Percentiles rank a stretch among this genome's conserved stretches.
Conservation (phyloP, 495 filamentous ascomycete genomes). For the Stereocaulon alpinum region DNA sequence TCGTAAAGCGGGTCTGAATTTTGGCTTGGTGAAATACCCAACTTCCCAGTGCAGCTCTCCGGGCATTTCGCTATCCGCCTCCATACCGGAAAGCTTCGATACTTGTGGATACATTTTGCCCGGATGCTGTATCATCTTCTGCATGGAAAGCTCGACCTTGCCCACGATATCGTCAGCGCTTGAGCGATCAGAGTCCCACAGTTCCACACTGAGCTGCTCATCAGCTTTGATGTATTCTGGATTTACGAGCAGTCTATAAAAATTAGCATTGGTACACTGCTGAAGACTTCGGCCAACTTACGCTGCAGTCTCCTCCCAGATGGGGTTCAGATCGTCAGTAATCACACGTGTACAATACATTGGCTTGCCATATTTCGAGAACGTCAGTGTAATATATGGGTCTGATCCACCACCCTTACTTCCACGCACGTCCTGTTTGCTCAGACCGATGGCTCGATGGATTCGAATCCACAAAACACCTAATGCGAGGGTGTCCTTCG, state of each 20-base stretch:
- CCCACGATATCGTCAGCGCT: conserved; percentile 90
- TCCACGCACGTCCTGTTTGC: conserved; percentile 82
- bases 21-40: conserved; percentile 82
- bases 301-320: conserved; percentile 86
- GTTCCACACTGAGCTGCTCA: conserved; percentile 83
- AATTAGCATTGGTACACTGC: conserved; percentile 6
- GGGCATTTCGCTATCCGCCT: conserved; percentile 79
- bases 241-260: conserved; percentile 53
- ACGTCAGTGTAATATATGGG: conserved; percentile 70
- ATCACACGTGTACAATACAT: conserved; percentile 97
- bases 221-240: conserved; percentile 84
- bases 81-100: conserved; percentile 71
- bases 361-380: conserved; percentile 88
- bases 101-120: conserved; percentile 84
- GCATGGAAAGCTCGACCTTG: conserved; percentile 85
- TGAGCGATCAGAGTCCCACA: conserved; percentile 87
- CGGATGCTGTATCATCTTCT: conserved; percentile 88
- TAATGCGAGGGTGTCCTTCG: conserved; percentile 76
- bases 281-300: conserved; percentile 15
- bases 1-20: conserved; percentile 68
- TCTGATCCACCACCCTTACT: conserved; percentile 84
- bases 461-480: conserved; percentile 88
- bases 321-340: conserved; percentile 84
- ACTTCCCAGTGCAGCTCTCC: conserved; percentile 94
- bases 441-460: conserved; percentile 73